Percentiles rank a stretch among this genome's conserved stretches.
Conservation (phyloP, 345 rosid species). For the Eucalyptus guilfoylei region DNA sequence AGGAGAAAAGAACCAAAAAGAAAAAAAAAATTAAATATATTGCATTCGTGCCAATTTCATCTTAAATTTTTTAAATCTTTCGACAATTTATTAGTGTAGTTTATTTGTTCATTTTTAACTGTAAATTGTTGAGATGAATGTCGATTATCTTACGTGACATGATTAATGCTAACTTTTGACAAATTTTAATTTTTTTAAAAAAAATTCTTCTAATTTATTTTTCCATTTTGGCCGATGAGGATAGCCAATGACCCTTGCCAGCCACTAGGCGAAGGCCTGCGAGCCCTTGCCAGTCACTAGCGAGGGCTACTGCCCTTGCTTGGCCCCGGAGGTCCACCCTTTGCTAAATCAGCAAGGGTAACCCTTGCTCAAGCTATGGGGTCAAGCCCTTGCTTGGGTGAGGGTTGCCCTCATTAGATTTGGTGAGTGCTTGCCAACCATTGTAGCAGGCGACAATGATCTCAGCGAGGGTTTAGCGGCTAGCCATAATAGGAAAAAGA, state of each 20-base stretch:
- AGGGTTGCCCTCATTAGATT: too few species aligned
- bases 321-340: too few species aligned
- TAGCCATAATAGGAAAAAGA: too few species aligned
- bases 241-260: accelerated
- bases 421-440: accelerated
- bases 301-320: accelerated
- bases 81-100: accelerated
- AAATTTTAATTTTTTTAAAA: too few species aligned
- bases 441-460: accelerated
- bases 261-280: too few species aligned
- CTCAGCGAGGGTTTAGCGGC: accelerated
- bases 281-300: accelerated
- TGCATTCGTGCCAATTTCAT: accelerated
- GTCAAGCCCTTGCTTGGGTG: too few species aligned
- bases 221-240: too few species aligned
- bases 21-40: too few species aligned
- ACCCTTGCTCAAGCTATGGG: too few species aligned
- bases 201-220: too few species aligned
- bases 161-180: accelerated
- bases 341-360: too few species aligned
- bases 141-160: accelerated
- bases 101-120: accelerated
- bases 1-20: too few species aligned
- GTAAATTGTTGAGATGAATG: accelerated
- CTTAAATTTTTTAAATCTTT: accelerated